Evolutionary conservation across 305 asterid species (phyloP).

Genomic region (Lippia alba): DNA sequence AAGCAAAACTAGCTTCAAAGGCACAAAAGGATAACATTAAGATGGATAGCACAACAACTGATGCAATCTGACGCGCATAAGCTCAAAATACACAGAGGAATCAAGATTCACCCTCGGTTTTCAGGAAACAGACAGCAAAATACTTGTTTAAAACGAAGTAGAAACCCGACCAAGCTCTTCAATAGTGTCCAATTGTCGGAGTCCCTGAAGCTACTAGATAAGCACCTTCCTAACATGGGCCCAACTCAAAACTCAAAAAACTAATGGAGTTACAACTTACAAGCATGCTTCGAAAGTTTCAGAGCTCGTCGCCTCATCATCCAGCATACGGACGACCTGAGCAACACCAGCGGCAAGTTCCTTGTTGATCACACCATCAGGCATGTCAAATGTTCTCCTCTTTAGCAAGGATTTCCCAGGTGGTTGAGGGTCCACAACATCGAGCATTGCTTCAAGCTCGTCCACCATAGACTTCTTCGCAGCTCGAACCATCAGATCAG

Average conservation of each 20-base stretch:
- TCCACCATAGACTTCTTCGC: slow-evolving; percentile 85
- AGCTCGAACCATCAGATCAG: slow-evolving; percentile 80
- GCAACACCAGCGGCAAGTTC: slow-evolving; percentile 94
- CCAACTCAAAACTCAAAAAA: slow-evolving; percentile 12
- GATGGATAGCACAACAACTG: background rate
- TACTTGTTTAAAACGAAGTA: background rate
- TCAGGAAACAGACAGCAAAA: background rate
- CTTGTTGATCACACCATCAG: slow-evolving; percentile 69
- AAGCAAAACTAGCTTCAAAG: background rate
- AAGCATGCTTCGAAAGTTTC: slow-evolving; percentile 55
- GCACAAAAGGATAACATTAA: background rate
- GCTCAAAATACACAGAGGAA: slow-evolving; percentile 9
- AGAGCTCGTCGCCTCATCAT: slow-evolving; percentile 53
- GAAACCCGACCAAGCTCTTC: slow-evolving; percentile 20
- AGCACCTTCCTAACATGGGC: slow-evolving; percentile 10
- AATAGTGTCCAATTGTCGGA: slow-evolving; percentile 22
- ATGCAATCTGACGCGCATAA: slow-evolving; percentile 5
- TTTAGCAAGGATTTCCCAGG: slow-evolving; percentile 50
- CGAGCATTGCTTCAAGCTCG: slow-evolving; percentile 97
- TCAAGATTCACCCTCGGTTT: background rate
- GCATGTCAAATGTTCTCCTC: slow-evolving; percentile 96
- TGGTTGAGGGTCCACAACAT: slow-evolving; percentile 89
- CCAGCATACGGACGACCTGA: slow-evolving; percentile 82
- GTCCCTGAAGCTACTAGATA: background rate
- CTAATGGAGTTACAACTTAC: slow-evolving; percentile 41